These are phyloP conservation scores for Lactarius psammicola DNA, from an alignment of 768 basidiomycete species.

Conservation along the genomic window DNA sequence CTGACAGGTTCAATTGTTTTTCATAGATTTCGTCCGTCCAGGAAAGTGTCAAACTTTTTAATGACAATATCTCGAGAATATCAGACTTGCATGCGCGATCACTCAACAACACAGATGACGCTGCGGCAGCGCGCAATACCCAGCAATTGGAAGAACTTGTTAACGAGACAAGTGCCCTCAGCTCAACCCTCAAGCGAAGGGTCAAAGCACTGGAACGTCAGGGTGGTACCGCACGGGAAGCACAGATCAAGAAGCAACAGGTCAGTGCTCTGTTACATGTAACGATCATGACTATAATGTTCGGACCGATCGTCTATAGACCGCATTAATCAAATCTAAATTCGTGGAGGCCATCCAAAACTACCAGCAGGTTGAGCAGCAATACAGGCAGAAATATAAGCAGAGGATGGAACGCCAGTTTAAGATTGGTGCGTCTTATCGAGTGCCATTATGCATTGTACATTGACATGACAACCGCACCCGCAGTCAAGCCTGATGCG, in stretches of 20 bases:
- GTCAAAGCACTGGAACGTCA: conserved; percentile 55
- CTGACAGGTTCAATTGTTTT: background rate
- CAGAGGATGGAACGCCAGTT: conserved; percentile 73
- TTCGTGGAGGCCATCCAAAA: conserved; percentile 76
- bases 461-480: background rate
- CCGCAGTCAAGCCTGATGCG: conserved; percentile 80
- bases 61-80: conserved; percentile 46
- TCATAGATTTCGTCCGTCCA: conserved; percentile 50
- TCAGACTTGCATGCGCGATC: conserved; percentile 51
- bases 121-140: conserved; percentile 41
- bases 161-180: conserved; percentile 57
- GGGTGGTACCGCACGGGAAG: conserved; percentile 42
- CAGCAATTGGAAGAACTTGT: conserved; percentile 57
- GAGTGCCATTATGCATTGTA: background rate
- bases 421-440: conserved; percentile 58
- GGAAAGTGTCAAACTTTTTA: conserved; percentile 45
- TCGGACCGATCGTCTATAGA: conserved; percentile 38
- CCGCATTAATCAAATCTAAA: conserved; percentile 58
- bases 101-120: conserved; percentile 49
- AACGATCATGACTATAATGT: background rate
- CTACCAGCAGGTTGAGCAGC: conserved; percentile 74
- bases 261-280: conserved; percentile 31
- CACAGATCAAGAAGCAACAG: conserved; percentile 48
- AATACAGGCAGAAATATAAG: conserved; percentile 60
- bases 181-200: conserved; percentile 54